phyloP scores from a whole-genome alignment of 176 grass and related monocot species.

The Thalia dealbata region DNA sequence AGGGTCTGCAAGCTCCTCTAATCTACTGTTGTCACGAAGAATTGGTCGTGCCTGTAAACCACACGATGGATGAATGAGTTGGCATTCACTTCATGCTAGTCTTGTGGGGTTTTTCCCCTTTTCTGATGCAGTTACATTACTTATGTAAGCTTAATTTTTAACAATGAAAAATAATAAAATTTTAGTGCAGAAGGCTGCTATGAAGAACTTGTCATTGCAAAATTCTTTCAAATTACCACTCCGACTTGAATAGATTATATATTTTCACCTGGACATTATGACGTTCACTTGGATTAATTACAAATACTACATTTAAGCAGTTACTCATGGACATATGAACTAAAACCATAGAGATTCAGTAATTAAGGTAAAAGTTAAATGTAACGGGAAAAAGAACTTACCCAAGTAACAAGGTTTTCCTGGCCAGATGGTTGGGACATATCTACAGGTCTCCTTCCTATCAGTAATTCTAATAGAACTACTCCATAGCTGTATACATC shows the following conservation, averaged over 20 bases:
- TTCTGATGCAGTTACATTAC: neutral
- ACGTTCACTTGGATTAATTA: too few species aligned
- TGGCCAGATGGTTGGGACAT: conserved; percentile 92
- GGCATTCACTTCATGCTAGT: neutral
- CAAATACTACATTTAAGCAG: neutral
- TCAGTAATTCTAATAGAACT: conserved; percentile 91
- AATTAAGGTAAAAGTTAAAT: neutral
- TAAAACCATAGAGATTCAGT: neutral
- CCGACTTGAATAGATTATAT: too few species aligned
- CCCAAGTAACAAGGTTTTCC: conserved; percentile 97
- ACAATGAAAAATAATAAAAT: neutral
- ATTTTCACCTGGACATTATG: too few species aligned
- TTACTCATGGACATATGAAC: neutral
- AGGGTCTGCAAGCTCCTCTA: conserved; percentile 71
- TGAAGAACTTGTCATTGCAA: neutral
- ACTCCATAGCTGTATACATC: conserved; percentile 99
- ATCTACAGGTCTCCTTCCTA: conserved; percentile 82
- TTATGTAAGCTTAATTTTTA: neutral
- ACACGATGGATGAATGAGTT: neutral
- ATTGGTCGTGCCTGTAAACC: conserved; percentile 61
- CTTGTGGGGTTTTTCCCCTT: neutral
- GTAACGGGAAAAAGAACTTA: conserved; percentile 33
- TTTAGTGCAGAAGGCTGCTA: neutral
- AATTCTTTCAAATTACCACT: neutral
- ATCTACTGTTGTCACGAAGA: conserved; percentile 74